A percentile compares a stretch with the other conserved stretches of the same genome.
Evolutionary conservation across 139 green algal genomes (phyloP).

Genomic region (Chlorella sp.): DNA sequence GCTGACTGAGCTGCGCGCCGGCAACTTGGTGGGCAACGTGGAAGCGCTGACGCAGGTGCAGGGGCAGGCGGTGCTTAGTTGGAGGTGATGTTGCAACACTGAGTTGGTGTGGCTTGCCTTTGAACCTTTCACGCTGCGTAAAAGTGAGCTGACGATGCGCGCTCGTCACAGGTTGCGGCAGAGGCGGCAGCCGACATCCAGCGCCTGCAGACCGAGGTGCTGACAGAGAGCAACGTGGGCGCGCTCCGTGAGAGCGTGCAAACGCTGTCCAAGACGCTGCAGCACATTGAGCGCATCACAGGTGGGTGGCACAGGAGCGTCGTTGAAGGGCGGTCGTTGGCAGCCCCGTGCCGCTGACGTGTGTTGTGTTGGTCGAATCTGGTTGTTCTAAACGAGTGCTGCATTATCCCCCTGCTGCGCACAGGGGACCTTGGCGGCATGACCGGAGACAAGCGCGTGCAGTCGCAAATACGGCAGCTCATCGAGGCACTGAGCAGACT

Average conservation of each 20-base stretch:
- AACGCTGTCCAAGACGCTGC: slow-evolving; percentile 74
- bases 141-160: too few species aligned
- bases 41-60: slow-evolving; percentile 71
- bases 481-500: slow-evolving; percentile 83
- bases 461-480: slow-evolving; percentile 84
- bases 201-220: slow-evolving; percentile 82
- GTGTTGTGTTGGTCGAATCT: too few species aligned
- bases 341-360: slow-evolving; percentile 21
- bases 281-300: slow-evolving; percentile 77
- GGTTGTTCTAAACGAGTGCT: not conserved
- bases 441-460: slow-evolving; percentile 74
- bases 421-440: slow-evolving; percentile 68
- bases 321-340: slow-evolving; percentile 18
- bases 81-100: too few species aligned
- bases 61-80: too few species aligned
- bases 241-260: slow-evolving; percentile 77
- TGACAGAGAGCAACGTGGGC: slow-evolving; percentile 92
- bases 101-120: too few species aligned
- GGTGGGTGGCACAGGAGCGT: not conserved
- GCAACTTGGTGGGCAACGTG: slow-evolving; percentile 78
- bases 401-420: not conserved
- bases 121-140: too few species aligned
- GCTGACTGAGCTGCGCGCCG: slow-evolving; percentile 71
- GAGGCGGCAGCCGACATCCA: slow-evolving; percentile 84
- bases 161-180: slow-evolving; percentile 67